phyloP scores from a whole-genome alignment of 75 land plant genomes.

The Adiantum capillusveneris region DNA sequence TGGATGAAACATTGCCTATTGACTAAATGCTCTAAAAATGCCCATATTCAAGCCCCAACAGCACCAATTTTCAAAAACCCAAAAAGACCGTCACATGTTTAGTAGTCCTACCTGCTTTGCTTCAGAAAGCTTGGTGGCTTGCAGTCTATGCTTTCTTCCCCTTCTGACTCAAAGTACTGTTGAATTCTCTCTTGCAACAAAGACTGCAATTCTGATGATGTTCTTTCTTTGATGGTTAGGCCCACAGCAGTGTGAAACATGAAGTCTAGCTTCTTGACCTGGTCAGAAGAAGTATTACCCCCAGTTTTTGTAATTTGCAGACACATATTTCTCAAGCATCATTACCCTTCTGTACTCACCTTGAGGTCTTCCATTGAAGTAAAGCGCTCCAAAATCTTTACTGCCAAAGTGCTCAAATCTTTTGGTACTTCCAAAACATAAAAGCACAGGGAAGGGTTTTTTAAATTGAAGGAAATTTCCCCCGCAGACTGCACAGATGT shows the following conservation, averaged over 20 bases:
- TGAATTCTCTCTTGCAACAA: constrained; percentile 52
- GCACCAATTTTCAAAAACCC: too few relatives aligned
- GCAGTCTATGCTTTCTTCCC: constrained; percentile 5
- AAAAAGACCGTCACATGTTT: too few relatives aligned
- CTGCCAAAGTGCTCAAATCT: constrained; percentile 56
- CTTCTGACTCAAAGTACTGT: constrained; percentile 42
- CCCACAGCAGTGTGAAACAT: constrained; percentile 61
- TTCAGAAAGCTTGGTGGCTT: constrained; percentile 20
- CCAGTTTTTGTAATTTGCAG: background rate
- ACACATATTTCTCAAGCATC: background rate
- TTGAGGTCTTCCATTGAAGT: constrained; percentile 59
- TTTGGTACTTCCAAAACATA: constrained; percentile 44
- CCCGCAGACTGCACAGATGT: constrained; percentile 40
- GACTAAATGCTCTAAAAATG: too few relatives aligned
- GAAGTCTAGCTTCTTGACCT: constrained; percentile 75
- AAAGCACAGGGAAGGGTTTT: constrained; percentile 76
- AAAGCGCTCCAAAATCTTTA: constrained; percentile 48
- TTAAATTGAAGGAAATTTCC: constrained; percentile 80
- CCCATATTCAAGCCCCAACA: too few relatives aligned
- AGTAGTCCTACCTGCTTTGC: constrained; percentile 53
- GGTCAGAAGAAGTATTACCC: background rate
- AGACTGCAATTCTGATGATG: constrained; percentile 26
- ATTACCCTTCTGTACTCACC: constrained; percentile 39
- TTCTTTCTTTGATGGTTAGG: constrained; percentile 27
- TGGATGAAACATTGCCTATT: too few relatives aligned